A percentile compares a stretch with the other conserved stretches of the same genome.
These are phyloP conservation scores for Apophysomyces variabilis DNA, from an alignment of 371 early-diverging fungal genomes.

Conservation along the genomic window DNA sequence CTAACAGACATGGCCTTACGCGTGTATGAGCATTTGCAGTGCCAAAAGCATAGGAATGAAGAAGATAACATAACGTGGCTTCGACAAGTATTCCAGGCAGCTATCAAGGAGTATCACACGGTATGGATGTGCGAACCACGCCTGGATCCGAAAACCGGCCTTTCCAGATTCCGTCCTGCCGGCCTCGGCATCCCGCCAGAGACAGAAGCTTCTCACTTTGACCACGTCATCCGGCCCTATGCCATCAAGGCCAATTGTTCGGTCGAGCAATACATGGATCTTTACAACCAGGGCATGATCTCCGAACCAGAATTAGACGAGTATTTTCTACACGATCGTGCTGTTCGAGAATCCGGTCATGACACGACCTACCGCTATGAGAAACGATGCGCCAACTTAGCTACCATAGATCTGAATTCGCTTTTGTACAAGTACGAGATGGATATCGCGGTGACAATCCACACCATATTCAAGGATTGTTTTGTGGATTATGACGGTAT, in stretches of 20 bases:
- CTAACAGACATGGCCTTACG: conserved; percentile 90
- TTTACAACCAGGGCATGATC: conserved; percentile 66
- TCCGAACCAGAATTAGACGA: conserved; percentile 82
- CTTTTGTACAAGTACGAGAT: conserved; percentile 91
- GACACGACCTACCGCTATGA: conserved; percentile 94
- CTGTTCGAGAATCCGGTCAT: conserved; percentile 93
- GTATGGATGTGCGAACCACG: conserved; percentile 88
- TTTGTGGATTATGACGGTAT: conserved; percentile 37
- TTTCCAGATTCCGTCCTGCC: conserved; percentile 81
- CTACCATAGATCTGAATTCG: conserved; percentile 87
- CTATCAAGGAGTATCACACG: conserved; percentile 86
- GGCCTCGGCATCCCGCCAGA: conserved; percentile 95
- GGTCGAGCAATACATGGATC: conserved; percentile 65
- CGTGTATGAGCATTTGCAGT: conserved; percentile 62
- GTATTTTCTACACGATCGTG: conserved; percentile 94
- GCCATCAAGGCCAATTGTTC: conserved; percentile 66
- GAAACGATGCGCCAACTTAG: conserved; percentile 83
- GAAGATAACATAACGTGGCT: conserved; percentile 71
- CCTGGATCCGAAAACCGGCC: conserved; percentile 69
- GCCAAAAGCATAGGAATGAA: conserved; percentile 34
- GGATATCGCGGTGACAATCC: conserved; percentile 78
- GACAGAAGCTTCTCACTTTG: conserved; percentile 90
- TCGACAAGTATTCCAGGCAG: conserved; percentile 65
- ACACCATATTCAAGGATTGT: conserved; percentile 53
- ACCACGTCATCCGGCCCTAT: conserved; percentile 82